Evolutionary conservation across 2,329 filamentous ascomycete genomes (phyloP), one percentile per base, ranked within the genome.

Genomic region (Aspergillus sclerotialis): DNA sequence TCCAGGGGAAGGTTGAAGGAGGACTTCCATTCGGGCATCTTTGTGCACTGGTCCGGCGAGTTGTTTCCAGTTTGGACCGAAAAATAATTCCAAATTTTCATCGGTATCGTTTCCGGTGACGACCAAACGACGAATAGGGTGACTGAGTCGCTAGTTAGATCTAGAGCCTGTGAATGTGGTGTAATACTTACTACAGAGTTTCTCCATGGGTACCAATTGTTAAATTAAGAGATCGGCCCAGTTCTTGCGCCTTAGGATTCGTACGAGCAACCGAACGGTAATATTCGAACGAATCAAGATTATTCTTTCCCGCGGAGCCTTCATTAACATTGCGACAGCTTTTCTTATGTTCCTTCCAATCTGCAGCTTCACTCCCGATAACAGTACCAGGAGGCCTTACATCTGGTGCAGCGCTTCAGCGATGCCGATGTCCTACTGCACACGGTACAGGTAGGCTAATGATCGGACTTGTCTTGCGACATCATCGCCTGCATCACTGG

Each of bases 31-130:
- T 7, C 33, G 25, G 9, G 16, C 15, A 5, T 21, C 11, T 30
- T 30, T 26, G 26, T 35, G 27, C 14, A 23, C n/a, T 6, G 9
- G 18, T 30, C 25, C 26, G n/a, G 26, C n/a, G 13, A 11, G 12
- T 18, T 29, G 16, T 30, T 23, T 35, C 33, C 33, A 35, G 12
- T 35, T 19, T 13, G 33, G 27, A 16, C 33, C 33, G n/a, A 35
- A 17, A 8, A 35, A 13, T 12, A 30, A 13, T 12, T 19, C 27
- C 9, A 35, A 12, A 12, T 35, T 35, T 7, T 35, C 33, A 14
- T 14, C 23, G 4, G 33, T 35, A 29, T 35, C 33, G 16, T 35
- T 21, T 12, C 33, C 33, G 7, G 33, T 35, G 24, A 35, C 25
- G 12, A 35, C 27, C 7, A 35, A 27, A 4, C 33, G 33, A 28